These are phyloP conservation scores for Camelina neglecta DNA, from an alignment of 345 rosid genomes.

Conservation along the genomic window DNA sequence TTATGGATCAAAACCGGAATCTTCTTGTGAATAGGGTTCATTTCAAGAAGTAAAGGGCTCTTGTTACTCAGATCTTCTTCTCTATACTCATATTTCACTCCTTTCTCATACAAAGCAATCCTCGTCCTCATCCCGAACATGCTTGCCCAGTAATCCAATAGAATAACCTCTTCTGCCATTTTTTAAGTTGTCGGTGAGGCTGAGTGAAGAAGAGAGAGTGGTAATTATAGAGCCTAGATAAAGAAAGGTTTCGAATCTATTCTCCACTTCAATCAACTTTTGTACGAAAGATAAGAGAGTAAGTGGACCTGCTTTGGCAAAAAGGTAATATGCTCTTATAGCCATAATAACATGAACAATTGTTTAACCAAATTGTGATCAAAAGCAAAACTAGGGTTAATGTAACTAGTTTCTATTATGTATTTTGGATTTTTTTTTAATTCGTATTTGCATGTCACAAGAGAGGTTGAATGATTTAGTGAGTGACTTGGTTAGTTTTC, in stretches of 20 bases:
- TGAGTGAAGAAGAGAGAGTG: constrained; percentile 1
- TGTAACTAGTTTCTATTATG: background rate
- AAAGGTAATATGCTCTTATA: background rate
- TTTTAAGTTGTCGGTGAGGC: background rate
- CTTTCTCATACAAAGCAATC: constrained; percentile 35
- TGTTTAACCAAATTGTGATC: background rate
- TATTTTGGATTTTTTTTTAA: background rate
- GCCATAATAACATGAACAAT: background rate
- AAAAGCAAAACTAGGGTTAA: background rate
- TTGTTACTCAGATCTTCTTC: constrained; percentile 35
- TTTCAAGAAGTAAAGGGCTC: constrained; percentile 31
- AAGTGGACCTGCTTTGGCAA: background rate
- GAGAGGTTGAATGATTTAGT: too few relatives aligned
- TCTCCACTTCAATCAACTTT: background rate
- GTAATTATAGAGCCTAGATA: constrained; percentile 9
- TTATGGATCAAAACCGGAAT: constrained; percentile 31
- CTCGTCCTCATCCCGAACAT: constrained; percentile 33
- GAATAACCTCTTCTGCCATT: constrained; percentile 27
- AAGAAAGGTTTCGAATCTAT: background rate
- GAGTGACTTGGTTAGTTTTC: too few relatives aligned
- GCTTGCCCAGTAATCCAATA: constrained; percentile 38
- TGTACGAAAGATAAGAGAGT: constrained; percentile 9
- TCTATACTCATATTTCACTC: constrained; percentile 29
- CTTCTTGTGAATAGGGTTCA: constrained; percentile 36
- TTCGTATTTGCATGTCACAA: background rate